Evolutionary conservation across 352 stramenopile species (phyloP), one percentile per base, ranked within the genome.

Genomic region (Thalassiosira oceanica): DNA sequence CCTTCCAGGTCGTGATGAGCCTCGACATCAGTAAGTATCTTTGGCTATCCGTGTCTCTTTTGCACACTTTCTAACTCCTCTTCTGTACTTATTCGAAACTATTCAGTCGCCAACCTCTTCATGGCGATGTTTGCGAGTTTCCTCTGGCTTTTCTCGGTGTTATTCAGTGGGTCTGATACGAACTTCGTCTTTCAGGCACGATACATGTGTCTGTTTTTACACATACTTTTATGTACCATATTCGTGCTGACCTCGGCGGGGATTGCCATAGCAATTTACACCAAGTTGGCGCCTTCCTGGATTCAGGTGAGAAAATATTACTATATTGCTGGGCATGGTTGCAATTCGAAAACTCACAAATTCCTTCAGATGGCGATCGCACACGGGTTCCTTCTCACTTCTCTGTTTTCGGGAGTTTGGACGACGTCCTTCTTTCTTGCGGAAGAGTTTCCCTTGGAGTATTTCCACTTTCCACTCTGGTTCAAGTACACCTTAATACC

Each of bases 381-480:
- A 3, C 4, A 42, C 26, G 46, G 6, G 5, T 55, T 41, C 42
- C 13, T 39, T 7, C 8, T 55, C 7, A 10, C 13, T n/a, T 23
- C 42, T 20, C 26, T 55, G 23, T 3, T 42, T 6, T 55, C 37
- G 11, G 46, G 46, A 20, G 42, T 55, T 11, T 37, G 24, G 24
- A 20, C 46, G 7, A 7, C 8, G 21, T 10, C 46, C 18, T 10
- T 27, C 23, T 4, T 55, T 41, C 26, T 18, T 37, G 46, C 46
- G 11, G 20, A 55, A 15, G 46, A 55, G 16, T 42, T 55, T 4
- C 6, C n/a, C 16, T 21, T 61, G 11, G 51, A 61, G 31, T 61
- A 33, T 49, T 61, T 50, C 35, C 51, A 61, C 23, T 61, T 61
- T 20, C 31, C 51, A 8, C 35, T 61, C 16, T 61, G 51, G 51